Evolutionary conservation across 139 green algal genomes (phyloP), one percentile per base, ranked within the genome.

Genomic region (Ulvella scutata): DNA sequence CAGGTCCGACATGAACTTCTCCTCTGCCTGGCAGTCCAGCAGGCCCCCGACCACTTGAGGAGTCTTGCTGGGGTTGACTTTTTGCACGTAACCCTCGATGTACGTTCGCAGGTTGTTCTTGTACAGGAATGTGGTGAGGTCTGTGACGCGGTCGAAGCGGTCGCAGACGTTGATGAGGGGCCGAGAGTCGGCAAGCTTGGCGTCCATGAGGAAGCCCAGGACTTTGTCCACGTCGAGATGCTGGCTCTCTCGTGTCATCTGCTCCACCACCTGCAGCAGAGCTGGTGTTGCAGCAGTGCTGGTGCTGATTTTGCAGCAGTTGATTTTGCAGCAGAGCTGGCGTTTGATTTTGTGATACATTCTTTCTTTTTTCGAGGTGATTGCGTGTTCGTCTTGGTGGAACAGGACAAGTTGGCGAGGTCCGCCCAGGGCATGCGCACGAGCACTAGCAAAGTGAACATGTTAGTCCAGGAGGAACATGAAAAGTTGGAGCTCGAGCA

Each of bases 141-240:
- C 95, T 21, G 37, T 74, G 34, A 31, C 34, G 4, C n/a, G 59
- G 43, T 73, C 77, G 33, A 75, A 80, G 74, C 92, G 88, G 87
- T 99, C 94, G 86, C 95, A 99, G 67, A 99, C 94, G 82, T 99
- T 99, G 88, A 99, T 98, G 29, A 99, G 87, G 21, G 95, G 95
- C 51, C 95, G 83, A 0, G 93, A 91, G 78, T 99, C 95, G 13
- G 93, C 92, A 75, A 99, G 89, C 86, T 98, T 98, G 37, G 90
- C 86, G 84, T 99, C 95, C 95, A 98, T 98, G n/a, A 99, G 88
- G 88, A 99, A 98, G 73, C 87, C 84, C 87, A 88, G 88, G 40
- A 87, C 81, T 34, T 79, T 77, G 75, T 98, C 94, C n/a, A 95
- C 83, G 3, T 93, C 90, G 82, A 97, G 98, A 78, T 90, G 79